Base-by-base conservation (phyloP, 352 stramenopile genomes). In the Pythium aphanidermatum region DNA sequence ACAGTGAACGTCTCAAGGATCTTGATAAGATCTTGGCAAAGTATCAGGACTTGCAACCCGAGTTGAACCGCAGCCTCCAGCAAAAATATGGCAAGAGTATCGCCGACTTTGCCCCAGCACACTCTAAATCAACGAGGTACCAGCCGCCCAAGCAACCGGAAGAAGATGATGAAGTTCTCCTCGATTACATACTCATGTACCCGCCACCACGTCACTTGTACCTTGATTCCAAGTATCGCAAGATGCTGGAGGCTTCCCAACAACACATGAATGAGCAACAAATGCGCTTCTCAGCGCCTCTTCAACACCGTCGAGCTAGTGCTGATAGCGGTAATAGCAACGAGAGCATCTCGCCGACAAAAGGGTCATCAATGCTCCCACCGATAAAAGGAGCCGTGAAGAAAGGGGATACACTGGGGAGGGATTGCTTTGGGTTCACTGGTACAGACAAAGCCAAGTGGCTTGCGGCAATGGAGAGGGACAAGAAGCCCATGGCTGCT, bases 191-290 rank as follows among this genome's bases (percentile, higher is more conserved):
- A 13, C 56, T 78, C 11, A 63, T 93, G 23, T 93, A 83, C 42
- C 81, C 80, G 19, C 67, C 74, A 10, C 63, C 71, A 17, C 38
- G 50, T 2, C 52, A 63, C 11, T 60, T 67, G 9, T 46, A 60
- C 13, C 37, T 65, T n/a, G 60, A 49, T 16, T 72, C 53, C 36
- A 90, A 81, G 58, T 93, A 89, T 40, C 65, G 61, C 20, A 79
- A 83, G 46, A 87, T 93, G 56, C 57, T 93, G 11, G 76, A 87
- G 14, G 79, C 77, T n/a, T 87, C 76, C 2, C 74, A 89, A 51
- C 64, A 83, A 25, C 63, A 88, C 49, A 84, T 86, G 27, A 74
- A 86, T 46, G 81, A 91, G 47, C 68, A 88, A 55, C 76, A 91
- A 40, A 70, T 93, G 58, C 68, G 81, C 14, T 87, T 93, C 44